phyloP scores from a whole-genome alignment of 495 filamentous ascomycete genomes.

The Saxispiralis lemnorum region DNA sequence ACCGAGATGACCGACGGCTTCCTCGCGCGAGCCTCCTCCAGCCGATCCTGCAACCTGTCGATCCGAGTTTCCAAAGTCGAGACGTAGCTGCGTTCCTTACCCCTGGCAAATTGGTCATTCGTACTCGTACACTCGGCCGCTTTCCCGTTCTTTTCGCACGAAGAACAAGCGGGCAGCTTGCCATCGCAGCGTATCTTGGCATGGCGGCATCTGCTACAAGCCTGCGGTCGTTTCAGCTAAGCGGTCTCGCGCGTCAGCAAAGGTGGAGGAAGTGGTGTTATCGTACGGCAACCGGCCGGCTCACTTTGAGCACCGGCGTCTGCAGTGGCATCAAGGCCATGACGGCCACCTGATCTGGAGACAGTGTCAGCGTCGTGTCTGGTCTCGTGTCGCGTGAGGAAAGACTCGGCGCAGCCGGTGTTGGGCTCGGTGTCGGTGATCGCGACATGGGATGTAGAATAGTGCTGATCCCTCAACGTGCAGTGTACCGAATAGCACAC shows the following conservation, averaged over 20 bases:
- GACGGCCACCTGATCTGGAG: constrained; percentile 7
- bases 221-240: constrained; percentile 19
- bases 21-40: constrained; percentile 41
- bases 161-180: constrained; percentile 80
- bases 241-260: not conserved
- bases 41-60: constrained; percentile 62
- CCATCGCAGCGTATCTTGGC: constrained; percentile 96
- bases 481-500: too few species aligned
- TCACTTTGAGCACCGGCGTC: constrained; percentile 70
- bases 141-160: constrained; percentile 71
- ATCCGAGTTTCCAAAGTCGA: constrained; percentile 75
- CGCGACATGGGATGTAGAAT: too few species aligned
- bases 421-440: too few species aligned
- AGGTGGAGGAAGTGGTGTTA: not conserved
- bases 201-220: constrained; percentile 76
- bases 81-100: constrained; percentile 90
- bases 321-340: constrained; percentile 31
- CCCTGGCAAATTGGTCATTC: constrained; percentile 82
- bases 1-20: constrained; percentile 28
- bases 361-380: constrained; percentile 4
- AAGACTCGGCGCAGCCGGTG: too few species aligned
- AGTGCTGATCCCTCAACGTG: too few species aligned
- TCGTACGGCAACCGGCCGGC: constrained; percentile 56
- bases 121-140: constrained; percentile 75
- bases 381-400: too few species aligned